phyloP scores from a whole-genome alignment of 2,329 filamentous ascomycete species.

The Penicillium sp. region DNA sequence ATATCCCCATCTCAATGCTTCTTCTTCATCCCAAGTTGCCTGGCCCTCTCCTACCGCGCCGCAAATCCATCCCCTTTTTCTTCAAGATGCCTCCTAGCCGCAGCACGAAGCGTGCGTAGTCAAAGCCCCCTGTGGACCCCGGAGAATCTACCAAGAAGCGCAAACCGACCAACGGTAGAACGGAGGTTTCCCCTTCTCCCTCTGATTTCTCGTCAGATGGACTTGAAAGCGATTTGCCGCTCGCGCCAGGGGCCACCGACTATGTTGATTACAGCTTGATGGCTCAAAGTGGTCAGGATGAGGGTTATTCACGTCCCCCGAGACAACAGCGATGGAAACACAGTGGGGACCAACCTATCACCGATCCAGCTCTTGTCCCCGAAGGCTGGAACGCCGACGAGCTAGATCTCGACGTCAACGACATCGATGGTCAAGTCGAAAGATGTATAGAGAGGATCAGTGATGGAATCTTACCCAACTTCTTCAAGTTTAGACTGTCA shows the following conservation, averaged over 20 bases:
- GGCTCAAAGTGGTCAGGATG: not conserved
- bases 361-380: not conserved
- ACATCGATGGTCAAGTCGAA: constrained; percentile 1
- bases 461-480: not conserved
- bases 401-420: not conserved
- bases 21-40: not conserved
- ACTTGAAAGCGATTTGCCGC: not conserved
- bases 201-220: not conserved
- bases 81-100: not conserved
- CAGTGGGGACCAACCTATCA: not conserved
- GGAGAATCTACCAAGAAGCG: not conserved
- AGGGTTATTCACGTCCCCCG: not conserved
- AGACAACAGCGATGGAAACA: constrained; percentile 1
- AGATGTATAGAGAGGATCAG: constrained; percentile 1
- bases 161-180: not conserved
- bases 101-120: not conserved
- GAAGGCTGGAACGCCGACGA: constrained; percentile 2
- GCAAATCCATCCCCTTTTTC: not conserved
- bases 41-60: not conserved
- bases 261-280: not conserved
- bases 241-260: not conserved
- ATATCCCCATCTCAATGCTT: not conserved
- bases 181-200: not conserved
- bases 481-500: not conserved
- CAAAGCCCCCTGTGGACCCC: not conserved